Conservation (phyloP, 371 early-diverging fungal species). For the Actinomortierella ambigua region DNA sequence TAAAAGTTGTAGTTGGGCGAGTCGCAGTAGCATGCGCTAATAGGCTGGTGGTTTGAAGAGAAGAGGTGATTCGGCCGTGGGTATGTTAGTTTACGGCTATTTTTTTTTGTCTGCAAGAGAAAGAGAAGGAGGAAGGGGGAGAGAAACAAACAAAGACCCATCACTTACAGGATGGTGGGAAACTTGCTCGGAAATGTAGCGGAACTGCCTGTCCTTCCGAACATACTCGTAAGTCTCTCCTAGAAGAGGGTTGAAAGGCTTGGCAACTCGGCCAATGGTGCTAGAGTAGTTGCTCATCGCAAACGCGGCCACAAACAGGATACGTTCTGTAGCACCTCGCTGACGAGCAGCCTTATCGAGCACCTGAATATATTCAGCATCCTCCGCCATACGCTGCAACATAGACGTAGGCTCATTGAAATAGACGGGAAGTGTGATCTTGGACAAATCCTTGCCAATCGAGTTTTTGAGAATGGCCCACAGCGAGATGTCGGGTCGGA, state of each 20-base stretch:
- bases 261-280: slow-evolving; percentile 75
- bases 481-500: slow-evolving; percentile 57
- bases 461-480: slow-evolving; percentile 82
- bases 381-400: slow-evolving; percentile 84
- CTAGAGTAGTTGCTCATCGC: slow-evolving; percentile 85
- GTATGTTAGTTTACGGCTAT: no score
- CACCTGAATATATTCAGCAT: slow-evolving; percentile 81
- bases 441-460: slow-evolving; percentile 84
- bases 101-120: neutral
- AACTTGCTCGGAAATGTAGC: slow-evolving; percentile 87
- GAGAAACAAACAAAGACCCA: neutral
- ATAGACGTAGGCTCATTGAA: slow-evolving; percentile 89
- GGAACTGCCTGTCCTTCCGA: slow-evolving; percentile 73
- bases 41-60: slow-evolving; percentile 65
- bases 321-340: slow-evolving; percentile 65
- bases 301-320: slow-evolving; percentile 81
- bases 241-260: slow-evolving; percentile 89
- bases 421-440: slow-evolving; percentile 82
- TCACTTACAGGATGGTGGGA: slow-evolving; percentile 78
- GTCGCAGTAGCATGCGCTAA: slow-evolving; percentile 85
- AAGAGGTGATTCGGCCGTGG: no score
- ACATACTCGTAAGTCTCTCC: slow-evolving; percentile 90
- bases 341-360: slow-evolving; percentile 70
- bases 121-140: neutral
- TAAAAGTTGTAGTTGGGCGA: slow-evolving; percentile 77